Conservation (phyloP, 352 stramenopile genomes). For the Phytophthora tentaculata region DNA sequence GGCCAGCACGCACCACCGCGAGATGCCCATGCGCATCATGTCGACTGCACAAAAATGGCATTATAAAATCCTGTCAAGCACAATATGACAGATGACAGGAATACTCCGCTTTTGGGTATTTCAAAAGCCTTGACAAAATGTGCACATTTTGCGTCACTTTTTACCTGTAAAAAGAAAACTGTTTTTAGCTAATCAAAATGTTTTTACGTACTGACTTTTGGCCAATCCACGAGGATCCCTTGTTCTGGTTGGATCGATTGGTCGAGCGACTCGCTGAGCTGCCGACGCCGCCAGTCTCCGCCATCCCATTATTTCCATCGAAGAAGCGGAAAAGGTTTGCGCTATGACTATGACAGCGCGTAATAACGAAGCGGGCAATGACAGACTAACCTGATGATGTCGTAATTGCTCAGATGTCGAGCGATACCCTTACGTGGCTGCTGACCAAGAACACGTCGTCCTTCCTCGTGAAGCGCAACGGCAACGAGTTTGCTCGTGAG, state of each 20-base stretch:
- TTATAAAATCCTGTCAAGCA: slow-evolving; percentile 5
- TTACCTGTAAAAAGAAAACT: slow-evolving; percentile 18
- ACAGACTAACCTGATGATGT: slow-evolving; percentile 13
- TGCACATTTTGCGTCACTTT: not conserved
- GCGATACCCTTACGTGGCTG: slow-evolving; percentile 96
- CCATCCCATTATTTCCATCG: slow-evolving; percentile 89
- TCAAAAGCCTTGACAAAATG: not conserved
- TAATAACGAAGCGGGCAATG: slow-evolving; percentile 9
- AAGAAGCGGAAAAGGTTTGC: slow-evolving; percentile 77
- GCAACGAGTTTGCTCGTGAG: slow-evolving; percentile 92
- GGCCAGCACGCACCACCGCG: slow-evolving; percentile 19
- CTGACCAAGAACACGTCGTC: slow-evolving; percentile 96
- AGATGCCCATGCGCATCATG: slow-evolving; percentile 32
- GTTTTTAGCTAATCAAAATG: slow-evolving; percentile 9
- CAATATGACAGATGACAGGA: slow-evolving; percentile 2
- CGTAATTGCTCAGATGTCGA: slow-evolving; percentile 75
- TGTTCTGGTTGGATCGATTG: slow-evolving; percentile 62
- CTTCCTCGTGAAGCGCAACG: slow-evolving; percentile 95
- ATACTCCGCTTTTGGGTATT: too few relatives aligned
- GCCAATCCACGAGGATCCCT: not conserved
- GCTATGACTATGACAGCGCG: not conserved
- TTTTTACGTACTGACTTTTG: not conserved
- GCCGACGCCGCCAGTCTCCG: slow-evolving; percentile 13
- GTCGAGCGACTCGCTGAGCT: slow-evolving; percentile 56
- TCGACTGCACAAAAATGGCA: slow-evolving; percentile 25